These are phyloP conservation scores for Cyclotella baltica DNA, from an alignment of 108 stramenopile species.

Conservation along the genomic window DNA sequence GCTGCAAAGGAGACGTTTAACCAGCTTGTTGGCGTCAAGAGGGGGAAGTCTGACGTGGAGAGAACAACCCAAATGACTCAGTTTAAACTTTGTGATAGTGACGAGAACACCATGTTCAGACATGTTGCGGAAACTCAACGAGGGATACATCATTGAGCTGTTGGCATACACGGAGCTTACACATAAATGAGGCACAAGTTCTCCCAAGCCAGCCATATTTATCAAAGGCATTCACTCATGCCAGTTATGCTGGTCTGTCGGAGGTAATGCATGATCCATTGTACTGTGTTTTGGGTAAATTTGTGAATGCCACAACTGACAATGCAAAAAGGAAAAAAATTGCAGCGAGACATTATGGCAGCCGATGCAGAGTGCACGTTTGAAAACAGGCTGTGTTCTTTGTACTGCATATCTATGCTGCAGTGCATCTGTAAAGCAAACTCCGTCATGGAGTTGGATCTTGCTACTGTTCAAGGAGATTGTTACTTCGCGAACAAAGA, in stretches of 20 bases:
- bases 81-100: not conserved
- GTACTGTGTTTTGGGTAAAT: not conserved
- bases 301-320: not conserved
- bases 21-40: not conserved
- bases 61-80: not conserved
- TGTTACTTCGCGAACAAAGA: slow-evolving; percentile 7
- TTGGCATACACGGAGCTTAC: not conserved
- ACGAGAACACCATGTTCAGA: not conserved
- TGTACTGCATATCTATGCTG: not conserved
- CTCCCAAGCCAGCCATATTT: not conserved
- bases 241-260: not conserved
- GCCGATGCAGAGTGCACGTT: not conserved
- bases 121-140: not conserved
- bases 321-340: not conserved
- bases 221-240: not conserved
- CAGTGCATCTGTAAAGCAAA: not conserved
- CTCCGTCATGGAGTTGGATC: not conserved
- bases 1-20: not conserved
- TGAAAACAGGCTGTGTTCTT: not conserved
- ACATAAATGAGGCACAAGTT: not conserved
- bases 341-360: not conserved
- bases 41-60: not conserved
- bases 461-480: not conserved
- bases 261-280: not conserved
- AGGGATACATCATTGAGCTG: not conserved